Conservation (phyloP, 1,139 yeast species). For the Torulaspora pretoriensis region DNA sequence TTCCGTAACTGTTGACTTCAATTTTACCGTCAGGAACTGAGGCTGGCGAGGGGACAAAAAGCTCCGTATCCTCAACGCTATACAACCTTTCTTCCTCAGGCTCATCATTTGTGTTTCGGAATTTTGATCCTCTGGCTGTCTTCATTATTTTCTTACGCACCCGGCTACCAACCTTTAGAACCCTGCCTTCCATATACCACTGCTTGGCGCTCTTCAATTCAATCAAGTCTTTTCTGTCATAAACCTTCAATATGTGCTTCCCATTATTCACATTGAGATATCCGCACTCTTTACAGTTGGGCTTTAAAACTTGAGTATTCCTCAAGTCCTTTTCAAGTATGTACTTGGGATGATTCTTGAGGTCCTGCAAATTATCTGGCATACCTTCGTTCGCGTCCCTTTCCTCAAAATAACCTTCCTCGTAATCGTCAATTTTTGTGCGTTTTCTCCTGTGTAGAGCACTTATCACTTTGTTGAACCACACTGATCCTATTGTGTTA, state of each 20-base stretch:
- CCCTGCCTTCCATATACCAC: constrained; percentile 83
- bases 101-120: constrained; percentile 37
- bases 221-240: constrained; percentile 61
- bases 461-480: constrained; percentile 50
- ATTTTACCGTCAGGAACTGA: constrained; percentile 58
- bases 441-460: constrained; percentile 35
- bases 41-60: constrained; percentile 54
- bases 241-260: constrained; percentile 48
- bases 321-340: constrained; percentile 72
- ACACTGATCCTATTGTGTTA: constrained; percentile 51
- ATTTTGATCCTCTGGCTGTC: constrained; percentile 30
- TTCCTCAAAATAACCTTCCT: constrained; percentile 63
- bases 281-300: constrained; percentile 63
- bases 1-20: constrained; percentile 74
- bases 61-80: constrained; percentile 71
- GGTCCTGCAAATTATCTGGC: constrained; percentile 79
- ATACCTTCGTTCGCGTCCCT: constrained; percentile 75
- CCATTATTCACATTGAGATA: constrained; percentile 49
- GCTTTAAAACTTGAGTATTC: constrained; percentile 66
- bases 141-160: constrained; percentile 50
- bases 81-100: constrained; percentile 61
- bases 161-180: constrained; percentile 64
- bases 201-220: constrained; percentile 67
- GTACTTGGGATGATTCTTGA: constrained; percentile 84
- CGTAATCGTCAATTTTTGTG: constrained; percentile 59